Conservation (phyloP, 2,329 filamentous ascomycete species). For the Xylariaceae sp. region DNA sequence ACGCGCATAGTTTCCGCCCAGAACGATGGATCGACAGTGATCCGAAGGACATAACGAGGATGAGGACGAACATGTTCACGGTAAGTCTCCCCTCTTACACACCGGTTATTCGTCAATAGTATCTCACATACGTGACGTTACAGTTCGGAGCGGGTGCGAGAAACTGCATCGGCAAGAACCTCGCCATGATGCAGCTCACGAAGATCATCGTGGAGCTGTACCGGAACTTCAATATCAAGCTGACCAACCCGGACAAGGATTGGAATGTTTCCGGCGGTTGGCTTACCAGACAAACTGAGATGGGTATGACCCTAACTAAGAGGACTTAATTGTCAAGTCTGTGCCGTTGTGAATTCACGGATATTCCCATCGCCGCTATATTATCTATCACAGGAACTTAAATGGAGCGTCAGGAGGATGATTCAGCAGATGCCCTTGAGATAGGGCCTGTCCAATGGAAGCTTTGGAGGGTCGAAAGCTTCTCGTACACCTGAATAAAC, state of each 20-base stretch:
- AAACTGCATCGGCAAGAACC: conserved; percentile 19
- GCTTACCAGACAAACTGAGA: conserved; percentile 14
- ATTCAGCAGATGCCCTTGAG: no score
- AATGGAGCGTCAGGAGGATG: no score
- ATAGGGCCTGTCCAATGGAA: no score
- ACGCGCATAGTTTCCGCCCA: conserved; percentile 12
- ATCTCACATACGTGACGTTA: background rate
- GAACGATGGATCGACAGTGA: conserved; percentile 12
- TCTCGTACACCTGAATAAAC: no score
- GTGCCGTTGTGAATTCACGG: no score
- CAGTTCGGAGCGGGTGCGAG: conserved; percentile 18
- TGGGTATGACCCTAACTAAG: conserved; percentile 2
- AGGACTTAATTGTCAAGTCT: no score
- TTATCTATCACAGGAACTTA: no score
- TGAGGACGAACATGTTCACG: conserved; percentile 15
- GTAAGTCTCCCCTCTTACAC: conserved; percentile 3
- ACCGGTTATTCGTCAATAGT: background rate
- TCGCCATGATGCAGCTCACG: conserved; percentile 21
- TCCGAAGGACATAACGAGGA: conserved; percentile 1
- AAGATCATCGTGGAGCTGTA: conserved; percentile 21
- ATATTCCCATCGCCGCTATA: no score
- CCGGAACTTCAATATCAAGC: conserved; percentile 9
- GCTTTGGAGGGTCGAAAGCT: no score
- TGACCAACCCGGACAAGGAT: conserved; percentile 4
- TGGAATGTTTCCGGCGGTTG: conserved; percentile 14